These are phyloP conservation scores for Falciphora oryzae DNA, from an alignment of 2,329 filamentous ascomycete genomes.

Conservation along the genomic window DNA sequence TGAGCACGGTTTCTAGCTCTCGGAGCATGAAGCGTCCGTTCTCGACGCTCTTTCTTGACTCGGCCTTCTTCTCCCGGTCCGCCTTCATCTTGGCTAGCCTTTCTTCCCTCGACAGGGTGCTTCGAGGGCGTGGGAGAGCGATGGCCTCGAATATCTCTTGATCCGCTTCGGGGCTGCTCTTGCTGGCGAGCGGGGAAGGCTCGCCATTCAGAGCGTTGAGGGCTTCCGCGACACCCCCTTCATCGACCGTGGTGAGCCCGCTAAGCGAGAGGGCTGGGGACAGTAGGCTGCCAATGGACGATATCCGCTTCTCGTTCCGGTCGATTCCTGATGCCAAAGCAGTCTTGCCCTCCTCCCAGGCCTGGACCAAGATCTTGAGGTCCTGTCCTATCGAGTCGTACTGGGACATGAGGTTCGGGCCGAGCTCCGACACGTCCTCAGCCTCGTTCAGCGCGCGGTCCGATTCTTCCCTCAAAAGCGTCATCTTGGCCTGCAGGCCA, in stretches of 20 bases:
- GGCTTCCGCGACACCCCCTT: conserved; percentile 49
- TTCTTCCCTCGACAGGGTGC: conserved; percentile 74
- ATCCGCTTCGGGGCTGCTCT: conserved; percentile 55
- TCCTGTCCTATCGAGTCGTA: conserved; percentile 94
- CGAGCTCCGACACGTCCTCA: conserved; percentile 67
- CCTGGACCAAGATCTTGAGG: conserved; percentile 69
- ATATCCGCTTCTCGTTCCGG: conserved; percentile 66
- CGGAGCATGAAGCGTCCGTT: conserved; percentile 85
- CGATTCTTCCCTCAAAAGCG: conserved; percentile 84
- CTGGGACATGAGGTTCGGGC: conserved; percentile 73
- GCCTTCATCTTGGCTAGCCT: conserved; percentile 83
- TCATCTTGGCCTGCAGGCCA: conserved; percentile 89
- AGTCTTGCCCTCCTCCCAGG: conserved; percentile 85
- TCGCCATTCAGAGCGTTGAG: conserved; percentile 69
- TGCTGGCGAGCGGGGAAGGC: conserved; percentile 44
- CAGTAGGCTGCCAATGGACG: conserved; percentile 52
- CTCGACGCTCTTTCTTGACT: conserved; percentile 67
- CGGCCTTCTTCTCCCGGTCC: conserved; percentile 70
- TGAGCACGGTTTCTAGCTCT: conserved; percentile 87
- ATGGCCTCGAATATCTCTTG: conserved; percentile 84
- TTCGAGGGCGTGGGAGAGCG: conserved; percentile 66
- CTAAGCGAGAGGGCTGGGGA: conserved; percentile 60
- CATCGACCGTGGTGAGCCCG: conserved; percentile 59
- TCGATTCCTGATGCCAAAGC: conserved; percentile 77
- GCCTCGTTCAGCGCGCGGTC: conserved; percentile 72